A percentile compares a stretch with the other conserved stretches of the same genome.
Evolutionary conservation across 768 basidiomycete genomes (phyloP).

Genomic region (Suillus weaverae): DNA sequence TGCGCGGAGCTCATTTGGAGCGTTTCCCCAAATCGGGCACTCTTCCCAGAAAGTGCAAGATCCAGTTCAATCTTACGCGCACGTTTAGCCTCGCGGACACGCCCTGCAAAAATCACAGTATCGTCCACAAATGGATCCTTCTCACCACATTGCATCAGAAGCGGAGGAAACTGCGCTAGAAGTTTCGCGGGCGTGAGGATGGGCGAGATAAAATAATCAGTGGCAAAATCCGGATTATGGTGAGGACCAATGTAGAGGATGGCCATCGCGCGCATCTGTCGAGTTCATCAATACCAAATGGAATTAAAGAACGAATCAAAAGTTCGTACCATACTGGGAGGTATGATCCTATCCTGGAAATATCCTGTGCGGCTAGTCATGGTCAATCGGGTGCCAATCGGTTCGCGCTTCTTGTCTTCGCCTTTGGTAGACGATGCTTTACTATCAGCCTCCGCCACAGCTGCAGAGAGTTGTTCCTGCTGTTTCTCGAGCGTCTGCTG

Average conservation of each 20-base stretch:
- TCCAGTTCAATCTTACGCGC: constrained; percentile 76
- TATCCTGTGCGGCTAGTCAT: constrained; percentile 95
- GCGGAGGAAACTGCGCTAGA: constrained; percentile 90
- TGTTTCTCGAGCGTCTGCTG: constrained; percentile 44
- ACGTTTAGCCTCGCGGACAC: constrained; percentile 92
- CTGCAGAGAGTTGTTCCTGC: constrained; percentile 53
- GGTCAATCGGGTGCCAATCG: constrained; percentile 84
- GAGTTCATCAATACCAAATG: neutral
- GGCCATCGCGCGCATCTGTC: constrained; percentile 98
- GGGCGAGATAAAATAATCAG: constrained; percentile 95
- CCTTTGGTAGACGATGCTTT: constrained; percentile 39
- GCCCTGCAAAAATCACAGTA: constrained; percentile 94
- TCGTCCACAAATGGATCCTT: constrained; percentile 97
- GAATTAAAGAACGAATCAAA: neutral
- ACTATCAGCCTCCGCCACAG: constrained; percentile 50
- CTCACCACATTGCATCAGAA: constrained; percentile 94
- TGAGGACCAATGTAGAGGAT: constrained; percentile 95
- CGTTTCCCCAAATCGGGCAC: constrained; percentile 60
- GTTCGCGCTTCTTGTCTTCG: constrained; percentile 44
- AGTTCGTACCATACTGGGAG: constrained; percentile 88
- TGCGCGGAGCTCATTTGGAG: constrained; percentile 59
- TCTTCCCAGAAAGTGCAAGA: constrained; percentile 56
- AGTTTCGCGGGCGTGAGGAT: constrained; percentile 83
- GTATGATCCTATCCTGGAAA: constrained; percentile 91
- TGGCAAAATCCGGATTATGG: constrained; percentile 90